Percentiles rank a stretch among this genome's conserved stretches.
Evolutionary conservation across 106 monocot genomes (phyloP).

Genomic region (Dioscorea alata): DNA sequence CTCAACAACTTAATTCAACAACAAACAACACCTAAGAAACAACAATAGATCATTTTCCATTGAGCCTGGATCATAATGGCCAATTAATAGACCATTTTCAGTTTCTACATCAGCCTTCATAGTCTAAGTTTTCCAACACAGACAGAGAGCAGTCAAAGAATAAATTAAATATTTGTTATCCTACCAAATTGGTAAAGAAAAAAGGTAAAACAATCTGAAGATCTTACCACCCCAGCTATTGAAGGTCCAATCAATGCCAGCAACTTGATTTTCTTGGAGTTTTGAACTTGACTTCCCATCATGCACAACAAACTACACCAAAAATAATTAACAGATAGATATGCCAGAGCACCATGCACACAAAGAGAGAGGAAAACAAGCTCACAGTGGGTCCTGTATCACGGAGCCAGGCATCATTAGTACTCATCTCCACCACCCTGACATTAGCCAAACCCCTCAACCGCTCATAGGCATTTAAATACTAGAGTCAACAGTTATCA

Average conservation of each 20-base stretch:
- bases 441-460: slow-evolving; percentile 36
- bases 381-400: slow-evolving; percentile 92
- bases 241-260: slow-evolving; percentile 95
- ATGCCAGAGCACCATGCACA: slow-evolving; percentile 3
- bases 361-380: background rate
- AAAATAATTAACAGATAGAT: no score
- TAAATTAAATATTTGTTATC: no score
- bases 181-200: background rate
- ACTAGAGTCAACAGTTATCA: slow-evolving; percentile 46
- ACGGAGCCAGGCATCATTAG: slow-evolving; percentile 99
- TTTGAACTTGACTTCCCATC: slow-evolving; percentile 24
- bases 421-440: slow-evolving; percentile 95
- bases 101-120: no score
- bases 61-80: no score
- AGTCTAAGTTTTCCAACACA: no score
- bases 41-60: no score
- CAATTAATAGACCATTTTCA: no score
- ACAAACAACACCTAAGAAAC: no score
- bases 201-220: background rate
- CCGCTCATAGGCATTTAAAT: slow-evolving; percentile 37
- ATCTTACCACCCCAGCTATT: slow-evolving; percentile 94
- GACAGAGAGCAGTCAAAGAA: no score
- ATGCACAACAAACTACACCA: slow-evolving; percentile 63
- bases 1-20: no score
- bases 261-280: slow-evolving; percentile 31